Conservation (phyloP, 2,329 filamentous ascomycete genomes). For the Claviceps arundinis region DNA sequence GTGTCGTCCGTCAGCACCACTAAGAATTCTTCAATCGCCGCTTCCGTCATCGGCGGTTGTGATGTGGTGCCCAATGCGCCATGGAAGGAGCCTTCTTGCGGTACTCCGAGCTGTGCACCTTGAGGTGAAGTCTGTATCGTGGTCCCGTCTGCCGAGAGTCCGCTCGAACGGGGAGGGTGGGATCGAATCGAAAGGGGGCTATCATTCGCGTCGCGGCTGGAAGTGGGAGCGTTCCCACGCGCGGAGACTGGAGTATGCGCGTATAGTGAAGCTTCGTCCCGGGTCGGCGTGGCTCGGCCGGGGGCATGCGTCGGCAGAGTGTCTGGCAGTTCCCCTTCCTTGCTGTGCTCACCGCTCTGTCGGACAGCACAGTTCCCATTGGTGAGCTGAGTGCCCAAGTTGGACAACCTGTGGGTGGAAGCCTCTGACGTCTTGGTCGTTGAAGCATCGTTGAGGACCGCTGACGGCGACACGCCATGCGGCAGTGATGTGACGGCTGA, state of each 20-base stretch:
- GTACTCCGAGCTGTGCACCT: constrained; percentile 14
- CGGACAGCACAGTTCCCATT: constrained; percentile 48
- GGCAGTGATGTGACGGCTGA: constrained; percentile 47
- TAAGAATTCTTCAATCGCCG: constrained; percentile 44
- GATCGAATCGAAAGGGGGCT: constrained; percentile 28
- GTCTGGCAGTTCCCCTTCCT: constrained; percentile 36
- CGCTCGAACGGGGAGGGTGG: constrained; percentile 16
- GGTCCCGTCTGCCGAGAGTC: constrained; percentile 17
- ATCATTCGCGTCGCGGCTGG: constrained; percentile 14
- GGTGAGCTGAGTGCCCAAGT: constrained; percentile 57
- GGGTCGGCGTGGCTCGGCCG: constrained; percentile 32
- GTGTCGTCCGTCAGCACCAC: constrained; percentile 51
- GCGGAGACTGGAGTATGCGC: constrained; percentile 43
- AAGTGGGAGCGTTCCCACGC: constrained; percentile 20
- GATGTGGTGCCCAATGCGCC: constrained; percentile 24
- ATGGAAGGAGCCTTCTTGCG: constrained; percentile 13
- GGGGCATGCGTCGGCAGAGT: constrained; percentile 25
- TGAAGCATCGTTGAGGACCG: constrained; percentile 68
- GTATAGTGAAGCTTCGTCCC: constrained; percentile 42
- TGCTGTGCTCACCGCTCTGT: constrained; percentile 16
- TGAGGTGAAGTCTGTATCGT: constrained; percentile 16
- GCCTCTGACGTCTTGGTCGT: constrained; percentile 81
- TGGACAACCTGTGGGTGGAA: constrained; percentile 48
- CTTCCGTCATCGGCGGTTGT: constrained; percentile 32
- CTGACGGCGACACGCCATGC: constrained; percentile 43